Evolutionary conservation across 768 basidiomycete species (phyloP).

Genomic region (Pleurotus djamor): DNA sequence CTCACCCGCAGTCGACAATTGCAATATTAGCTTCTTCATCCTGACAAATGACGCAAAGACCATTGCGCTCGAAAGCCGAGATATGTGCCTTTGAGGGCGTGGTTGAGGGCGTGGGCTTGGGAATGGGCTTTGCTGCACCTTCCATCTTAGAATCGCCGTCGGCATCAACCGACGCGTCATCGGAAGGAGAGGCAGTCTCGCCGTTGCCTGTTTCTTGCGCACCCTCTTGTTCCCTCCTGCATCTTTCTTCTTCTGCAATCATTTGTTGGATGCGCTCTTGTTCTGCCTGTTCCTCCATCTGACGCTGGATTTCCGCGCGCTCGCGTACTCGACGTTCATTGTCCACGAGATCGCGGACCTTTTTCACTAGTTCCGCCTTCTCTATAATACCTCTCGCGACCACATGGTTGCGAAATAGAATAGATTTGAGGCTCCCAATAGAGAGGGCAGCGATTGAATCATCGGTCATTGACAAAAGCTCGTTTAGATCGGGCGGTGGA

Average conservation of each 20-base stretch:
- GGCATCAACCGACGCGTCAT: slow-evolving; percentile 16
- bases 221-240: slow-evolving; percentile 16
- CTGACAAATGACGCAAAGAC: slow-evolving; percentile 90
- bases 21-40: slow-evolving; percentile 95
- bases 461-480: slow-evolving; percentile 60
- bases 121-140: slow-evolving; percentile 17
- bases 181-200: neutral
- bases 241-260: slow-evolving; percentile 33
- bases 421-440: slow-evolving; percentile 70
- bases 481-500: slow-evolving; percentile 61
- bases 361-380: slow-evolving; percentile 79
- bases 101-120: slow-evolving; percentile 23
- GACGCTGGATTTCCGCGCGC: slow-evolving; percentile 40
- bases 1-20: slow-evolving; percentile 91
- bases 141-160: slow-evolving; percentile 1
- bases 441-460: slow-evolving; percentile 60
- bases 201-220: slow-evolving; percentile 3
- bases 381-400: slow-evolving; percentile 78
- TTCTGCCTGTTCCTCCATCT: slow-evolving; percentile 40
- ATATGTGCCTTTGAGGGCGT: slow-evolving; percentile 25
- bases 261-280: slow-evolving; percentile 32
- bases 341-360: slow-evolving; percentile 62
- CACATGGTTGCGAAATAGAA: slow-evolving; percentile 83
- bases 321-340: slow-evolving; percentile 59
- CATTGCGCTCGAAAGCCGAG: slow-evolving; percentile 57